Evolutionary conservation across 225 moss, liverwort and hornwort species (phyloP).

Genomic region (Neckera pumila): DNA sequence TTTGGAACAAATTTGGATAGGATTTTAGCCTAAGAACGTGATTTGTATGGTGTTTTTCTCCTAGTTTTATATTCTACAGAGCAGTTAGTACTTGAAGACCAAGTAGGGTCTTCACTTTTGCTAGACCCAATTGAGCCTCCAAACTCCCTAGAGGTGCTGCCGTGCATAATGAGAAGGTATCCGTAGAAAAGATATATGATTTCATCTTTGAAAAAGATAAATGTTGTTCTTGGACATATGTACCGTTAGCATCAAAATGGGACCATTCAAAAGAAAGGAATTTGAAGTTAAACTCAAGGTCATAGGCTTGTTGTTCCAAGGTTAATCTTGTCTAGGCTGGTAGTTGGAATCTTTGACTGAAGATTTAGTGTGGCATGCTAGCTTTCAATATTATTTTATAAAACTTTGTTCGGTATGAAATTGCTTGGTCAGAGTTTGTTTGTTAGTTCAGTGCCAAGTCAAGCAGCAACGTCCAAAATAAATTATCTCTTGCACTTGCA

Average conservation of each 20-base stretch:
- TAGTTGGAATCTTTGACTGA: not conserved
- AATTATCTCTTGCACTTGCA: not conserved
- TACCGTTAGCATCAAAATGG: not conserved
- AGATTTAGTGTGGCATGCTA: too few species aligned
- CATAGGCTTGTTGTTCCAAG: accelerated
- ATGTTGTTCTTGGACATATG: not conserved
- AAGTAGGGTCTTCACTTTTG: not conserved
- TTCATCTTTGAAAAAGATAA: not conserved
- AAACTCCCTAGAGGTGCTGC: accelerated
- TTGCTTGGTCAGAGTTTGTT: not conserved
- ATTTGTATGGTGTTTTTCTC: not conserved
- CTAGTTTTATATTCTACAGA: not conserved
- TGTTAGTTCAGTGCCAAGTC: not conserved
- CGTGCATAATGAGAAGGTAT: too few species aligned
- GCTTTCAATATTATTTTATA: not conserved
- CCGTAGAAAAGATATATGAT: too few species aligned
- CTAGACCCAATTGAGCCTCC: too few species aligned
- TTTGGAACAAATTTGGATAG: not conserved
- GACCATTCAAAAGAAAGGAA: not conserved
- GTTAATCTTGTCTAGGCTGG: not conserved
- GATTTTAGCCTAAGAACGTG: not conserved
- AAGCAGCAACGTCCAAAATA: too few species aligned
- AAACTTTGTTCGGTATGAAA: not conserved
- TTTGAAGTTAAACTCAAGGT: not conserved
- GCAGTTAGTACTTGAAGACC: not conserved